Evolutionary conservation across 139 green algal genomes (phyloP), one percentile per base, ranked within the genome.

Genomic region (Spirogloea muscicola): DNA sequence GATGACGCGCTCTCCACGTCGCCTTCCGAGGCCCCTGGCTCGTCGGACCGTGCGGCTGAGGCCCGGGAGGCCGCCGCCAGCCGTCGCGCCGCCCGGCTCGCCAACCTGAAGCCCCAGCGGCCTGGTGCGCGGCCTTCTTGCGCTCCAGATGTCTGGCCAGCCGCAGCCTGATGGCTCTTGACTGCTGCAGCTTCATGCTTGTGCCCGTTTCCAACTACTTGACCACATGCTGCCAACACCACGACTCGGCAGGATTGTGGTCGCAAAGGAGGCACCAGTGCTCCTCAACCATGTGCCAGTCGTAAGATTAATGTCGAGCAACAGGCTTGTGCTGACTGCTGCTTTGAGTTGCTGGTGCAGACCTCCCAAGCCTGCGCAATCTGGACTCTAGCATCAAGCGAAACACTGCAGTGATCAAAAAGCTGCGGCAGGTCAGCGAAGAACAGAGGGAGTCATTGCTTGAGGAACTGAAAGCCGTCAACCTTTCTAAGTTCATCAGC

Each of bases 301-400:
- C 27, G 46, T 55, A 55, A 55, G 21, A 66, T 48, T 21, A 60
- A 66, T 60, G 21, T 46, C 18, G 18, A 39, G 18, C 18, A 60
- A 66, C 21, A 21, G 21, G 27, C 27, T 66, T 60, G 18, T 66
- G 57, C 21, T 66, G 21, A 21, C n/a, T 39, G 18, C 21, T 48
- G 18, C 57, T 66, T 66, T 60, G 18, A 21, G 21, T 55, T 55
- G 21, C 57, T 66, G n/a, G 18, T 77, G 6, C 72, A 80, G 72
- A 80, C 65, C 39, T 36, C 2, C 13, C 3, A 25, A 25, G 21
- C 39, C 34, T 95, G 1, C 88, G 85, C 25, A 57, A 68, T 48
- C 82, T 93, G 25, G 94, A 98, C 76, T 90, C 85, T 33, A 93
- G 86, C 76, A 88, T 98, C 39, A 98, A 98, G 79, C 84, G 85